phyloP scores from a whole-genome alignment of 441 rosid species.

The Hura crepitans region DNA sequence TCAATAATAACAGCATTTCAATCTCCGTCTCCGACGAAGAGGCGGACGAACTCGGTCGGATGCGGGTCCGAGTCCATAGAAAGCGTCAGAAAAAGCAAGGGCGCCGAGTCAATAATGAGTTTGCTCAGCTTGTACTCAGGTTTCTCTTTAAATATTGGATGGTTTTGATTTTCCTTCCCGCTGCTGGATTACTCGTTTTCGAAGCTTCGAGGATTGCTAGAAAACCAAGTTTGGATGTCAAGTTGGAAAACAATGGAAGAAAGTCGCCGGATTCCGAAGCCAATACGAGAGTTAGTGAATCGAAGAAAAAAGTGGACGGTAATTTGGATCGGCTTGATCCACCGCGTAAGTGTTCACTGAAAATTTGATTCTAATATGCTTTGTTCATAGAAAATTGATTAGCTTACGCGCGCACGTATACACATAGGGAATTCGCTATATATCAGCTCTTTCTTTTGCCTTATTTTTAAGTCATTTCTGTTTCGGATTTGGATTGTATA shows the following conservation, averaged over 20 bases:
- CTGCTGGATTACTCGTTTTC: slow-evolving; percentile 54
- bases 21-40: slow-evolving; percentile 85
- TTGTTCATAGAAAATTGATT: too few relatives aligned
- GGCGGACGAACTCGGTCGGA: slow-evolving; percentile 55
- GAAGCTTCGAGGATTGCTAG: slow-evolving; percentile 66
- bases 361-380: not conserved
- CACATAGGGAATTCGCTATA: too few relatives aligned
- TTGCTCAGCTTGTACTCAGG: slow-evolving; percentile 44
- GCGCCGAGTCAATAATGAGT: slow-evolving; percentile 39
- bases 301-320: slow-evolving; percentile 27
- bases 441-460: too few relatives aligned
- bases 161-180: slow-evolving; percentile 50
- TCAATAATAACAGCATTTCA: slow-evolving; percentile 44
- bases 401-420: too few relatives aligned
- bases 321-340: slow-evolving; percentile 65
- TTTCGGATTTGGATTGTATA: not conserved
- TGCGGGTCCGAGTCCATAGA: slow-evolving; percentile 60
- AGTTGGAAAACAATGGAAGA: slow-evolving; percentile 17
- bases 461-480: not conserved
- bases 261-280: slow-evolving; percentile 19
- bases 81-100: slow-evolving; percentile 66
- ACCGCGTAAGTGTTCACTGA: slow-evolving; percentile 35
- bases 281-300: slow-evolving; percentile 13
- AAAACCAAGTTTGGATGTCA: slow-evolving; percentile 28
- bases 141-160: slow-evolving; percentile 62